phyloP scores from a whole-genome alignment of 441 rosid species.

The Rhodomyrtus psidioides region DNA sequence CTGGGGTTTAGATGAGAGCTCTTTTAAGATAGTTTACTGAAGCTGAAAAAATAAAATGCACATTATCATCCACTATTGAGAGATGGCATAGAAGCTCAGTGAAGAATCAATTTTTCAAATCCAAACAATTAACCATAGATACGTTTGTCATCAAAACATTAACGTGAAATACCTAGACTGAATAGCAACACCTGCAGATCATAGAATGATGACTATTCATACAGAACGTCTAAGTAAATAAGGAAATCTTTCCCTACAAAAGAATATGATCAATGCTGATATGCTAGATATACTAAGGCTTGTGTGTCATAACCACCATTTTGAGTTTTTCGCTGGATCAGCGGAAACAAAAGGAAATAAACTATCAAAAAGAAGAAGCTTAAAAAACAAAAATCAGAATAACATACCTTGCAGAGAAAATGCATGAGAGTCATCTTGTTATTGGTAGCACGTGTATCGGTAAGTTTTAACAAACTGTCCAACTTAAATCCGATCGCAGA shows the following conservation, averaged over 20 bases:
- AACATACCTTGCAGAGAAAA: constrained; percentile 88
- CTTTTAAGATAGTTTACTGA: background rate
- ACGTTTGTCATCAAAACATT: background rate
- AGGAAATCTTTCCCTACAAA: background rate
- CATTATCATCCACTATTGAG: background rate
- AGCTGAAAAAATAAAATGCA: background rate
- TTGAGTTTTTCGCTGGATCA: background rate
- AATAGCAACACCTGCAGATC: background rate
- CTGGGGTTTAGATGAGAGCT: background rate
- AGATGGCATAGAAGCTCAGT: background rate
- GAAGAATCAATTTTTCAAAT: background rate
- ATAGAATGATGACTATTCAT: background rate
- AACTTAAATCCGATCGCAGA: constrained; percentile 97
- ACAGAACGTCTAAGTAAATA: background rate
- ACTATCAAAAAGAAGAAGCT: background rate
- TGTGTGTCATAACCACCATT: background rate
- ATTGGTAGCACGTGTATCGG: constrained; percentile 87
- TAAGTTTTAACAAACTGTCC: constrained; percentile 91
- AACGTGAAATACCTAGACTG: background rate
- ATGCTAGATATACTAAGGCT: background rate
- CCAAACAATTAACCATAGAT: background rate
- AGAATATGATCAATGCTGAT: background rate
- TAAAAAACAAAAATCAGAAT: background rate
- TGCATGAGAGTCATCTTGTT: constrained; percentile 98
- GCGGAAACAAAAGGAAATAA: background rate